Evolutionary conservation across 2,329 filamentous ascomycete genomes (phyloP), one percentile per base, ranked within the genome.

Genomic region (Hirsutella rhossiliensis): DNA sequence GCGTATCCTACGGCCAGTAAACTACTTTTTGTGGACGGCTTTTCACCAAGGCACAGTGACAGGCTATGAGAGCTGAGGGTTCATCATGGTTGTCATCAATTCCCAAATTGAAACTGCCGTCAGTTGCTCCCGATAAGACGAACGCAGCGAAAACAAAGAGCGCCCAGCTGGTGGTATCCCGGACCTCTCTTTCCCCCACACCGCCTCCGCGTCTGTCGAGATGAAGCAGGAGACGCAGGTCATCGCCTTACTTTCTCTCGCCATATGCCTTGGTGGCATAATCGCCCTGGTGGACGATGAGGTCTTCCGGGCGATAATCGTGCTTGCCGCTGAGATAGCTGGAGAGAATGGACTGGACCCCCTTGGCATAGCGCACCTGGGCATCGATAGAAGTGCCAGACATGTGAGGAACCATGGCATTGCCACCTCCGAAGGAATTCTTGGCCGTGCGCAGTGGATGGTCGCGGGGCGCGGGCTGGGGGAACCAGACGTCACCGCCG

Each of bases 371-470:
- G 53, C 88, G 80, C 71, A 87, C 82, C 76, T 98, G 92, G 47
- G 92, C 92, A 63, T 98, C 92, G 62, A 98, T 83, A n/a, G 89
- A 95, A 47, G 90, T 97, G 62, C 92, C 92, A 12, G 88, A 95
- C 87, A 97, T 95, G 80, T 97, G 92, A 45, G 92, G 87, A 48
- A 96, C 89, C 86, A 92, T 98, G 70, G 89, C 92, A 71, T 97
- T 97, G 62, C 92, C 92, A 61, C 90, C 92, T 56, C 89, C 90
- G 75, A 87, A 95, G 63, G 86, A 85, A 78, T 90, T 92, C 78
- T 89, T 83, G 64, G 87, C 90, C 64, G 82, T 85, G 64, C 92
- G 88, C 60, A 98, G 85, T 47, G 81, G 79, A 76, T 98, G 92
- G 62, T 96, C 89, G 68, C 80, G 78, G 61, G 89, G 89, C 19